phyloP scores from a whole-genome alignment of 1,139 yeast genomes.

The Candida buenavistaensis region DNA sequence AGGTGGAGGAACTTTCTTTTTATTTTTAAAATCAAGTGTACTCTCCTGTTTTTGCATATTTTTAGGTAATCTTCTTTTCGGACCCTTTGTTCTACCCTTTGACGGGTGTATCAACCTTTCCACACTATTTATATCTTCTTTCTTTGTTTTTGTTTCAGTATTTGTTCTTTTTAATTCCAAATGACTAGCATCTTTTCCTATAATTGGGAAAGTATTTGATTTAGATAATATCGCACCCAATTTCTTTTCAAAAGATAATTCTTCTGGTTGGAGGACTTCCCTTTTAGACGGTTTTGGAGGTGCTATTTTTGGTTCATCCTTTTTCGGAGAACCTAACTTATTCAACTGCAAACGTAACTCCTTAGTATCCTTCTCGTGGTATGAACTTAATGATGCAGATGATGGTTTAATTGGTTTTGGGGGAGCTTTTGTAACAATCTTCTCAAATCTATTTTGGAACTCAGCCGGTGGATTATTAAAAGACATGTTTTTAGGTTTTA shows the following conservation, averaged over 20 bases:
- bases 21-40: no score
- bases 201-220: constrained; percentile 12
- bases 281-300: not conserved
- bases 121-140: constrained; percentile 13
- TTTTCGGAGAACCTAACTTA: constrained; percentile 13
- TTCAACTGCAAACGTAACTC: constrained; percentile 25
- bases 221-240: constrained; percentile 11
- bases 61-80: constrained; percentile 68
- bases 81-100: constrained; percentile 70
- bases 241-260: constrained; percentile 11
- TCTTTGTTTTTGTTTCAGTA: constrained; percentile 2
- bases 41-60: constrained; percentile 11
- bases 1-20: constrained; percentile 27
- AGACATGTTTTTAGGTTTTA: constrained; percentile 4
- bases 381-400: constrained; percentile 18
- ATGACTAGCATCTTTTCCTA: not conserved
- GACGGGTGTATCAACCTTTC: constrained; percentile 55
- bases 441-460: constrained; percentile 14
- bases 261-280: constrained; percentile 6
- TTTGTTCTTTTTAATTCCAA: constrained; percentile 5
- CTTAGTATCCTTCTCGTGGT: constrained; percentile 25
- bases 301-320: not conserved
- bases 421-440: constrained; percentile 10
- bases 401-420: constrained; percentile 12
- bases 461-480: constrained; percentile 11